Evolutionary conservation across 805 yeast genomes (phyloP), one percentile per base, ranked within the genome.

Genomic region (Wickerhamiella spandovensis): DNA sequence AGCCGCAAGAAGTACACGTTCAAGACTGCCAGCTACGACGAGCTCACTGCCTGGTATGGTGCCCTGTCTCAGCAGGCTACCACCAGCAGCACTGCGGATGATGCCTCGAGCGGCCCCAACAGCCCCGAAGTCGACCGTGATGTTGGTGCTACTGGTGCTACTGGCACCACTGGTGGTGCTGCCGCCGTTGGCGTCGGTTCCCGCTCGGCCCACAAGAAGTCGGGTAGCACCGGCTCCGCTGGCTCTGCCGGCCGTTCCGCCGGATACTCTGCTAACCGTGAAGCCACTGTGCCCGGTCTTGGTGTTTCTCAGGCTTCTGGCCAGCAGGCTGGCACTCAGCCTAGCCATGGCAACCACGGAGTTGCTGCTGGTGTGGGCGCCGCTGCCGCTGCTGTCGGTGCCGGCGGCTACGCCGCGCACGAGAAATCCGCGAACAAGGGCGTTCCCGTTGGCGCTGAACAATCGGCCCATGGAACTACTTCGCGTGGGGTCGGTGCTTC

Each of bases 1-100:
- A 53, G 62, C 23, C 60, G 64, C 47, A 67, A 67, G 61, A 65
- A 67, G 38, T 67, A 61, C 53, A 56, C 62, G 9, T 72, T 76
- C 58, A 69, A 70, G 58, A 69, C 79, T 6, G 56, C 66, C 32
- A 67, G 75, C 8, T 63, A 66, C 37, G 72, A 67, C 45, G 81
- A 76, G 53, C 62, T 72, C 56, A 57, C 58, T 43, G 64, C 66
- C 7, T 76, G 81, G 81, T 71, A 70, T 59, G 66, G 64, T 22
- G 75, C 70, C 20, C 51, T 68, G 25, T 46, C 50, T 24, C 46
- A 52, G 30, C 54, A 59, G 13, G 46, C 63, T 3, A 55, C 58
- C 23, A 49, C 35, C 17, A 30, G 48, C 15, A 37, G 44, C 5
- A 28, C 52, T 21, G 52, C 24, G 25, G 15, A 22, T 3, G 48